Conservation (phyloP, 1,284 basidiomycete genomes). For the Grifola frondosa region DNA sequence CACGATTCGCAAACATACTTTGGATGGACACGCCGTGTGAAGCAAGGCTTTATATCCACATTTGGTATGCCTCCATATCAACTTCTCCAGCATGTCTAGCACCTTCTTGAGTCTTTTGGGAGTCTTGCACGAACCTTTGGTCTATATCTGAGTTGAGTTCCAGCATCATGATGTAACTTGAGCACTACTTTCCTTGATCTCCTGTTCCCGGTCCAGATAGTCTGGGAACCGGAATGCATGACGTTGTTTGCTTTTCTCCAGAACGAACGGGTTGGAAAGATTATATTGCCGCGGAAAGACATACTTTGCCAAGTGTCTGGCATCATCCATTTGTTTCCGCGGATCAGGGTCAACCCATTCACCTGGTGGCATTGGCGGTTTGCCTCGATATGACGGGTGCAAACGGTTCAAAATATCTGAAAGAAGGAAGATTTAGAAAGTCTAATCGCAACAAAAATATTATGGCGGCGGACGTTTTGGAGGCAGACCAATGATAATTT, state of each 20-base stretch:
- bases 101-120: constrained; percentile 67
- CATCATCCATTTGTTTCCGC: constrained; percentile 43
- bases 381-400: constrained; percentile 40
- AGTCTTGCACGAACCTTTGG: constrained; percentile 56
- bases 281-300: constrained; percentile 81
- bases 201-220: constrained; percentile 63
- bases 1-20: constrained; percentile 41
- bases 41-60: constrained; percentile 72
- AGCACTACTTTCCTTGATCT: constrained; percentile 59
- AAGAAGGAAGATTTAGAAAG: constrained; percentile 8
- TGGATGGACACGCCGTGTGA: constrained; percentile 70
- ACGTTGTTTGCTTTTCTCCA: constrained; percentile 4
- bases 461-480: constrained; percentile 50
- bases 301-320: constrained; percentile 75
- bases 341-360: constrained; percentile 42
- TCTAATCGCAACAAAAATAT: not conserved
- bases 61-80: constrained; percentile 68
- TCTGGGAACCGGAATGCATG: constrained; percentile 40
- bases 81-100: constrained; percentile 55
- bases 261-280: constrained; percentile 57
- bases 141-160: constrained; percentile 30
- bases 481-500: constrained; percentile 65
- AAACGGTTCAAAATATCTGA: constrained; percentile 66
- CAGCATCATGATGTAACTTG: not conserved
- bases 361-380: constrained; percentile 22